phyloP scores from a whole-genome alignment of 2,329 filamentous ascomycete species.

The Pseudocercospora ulei region DNA sequence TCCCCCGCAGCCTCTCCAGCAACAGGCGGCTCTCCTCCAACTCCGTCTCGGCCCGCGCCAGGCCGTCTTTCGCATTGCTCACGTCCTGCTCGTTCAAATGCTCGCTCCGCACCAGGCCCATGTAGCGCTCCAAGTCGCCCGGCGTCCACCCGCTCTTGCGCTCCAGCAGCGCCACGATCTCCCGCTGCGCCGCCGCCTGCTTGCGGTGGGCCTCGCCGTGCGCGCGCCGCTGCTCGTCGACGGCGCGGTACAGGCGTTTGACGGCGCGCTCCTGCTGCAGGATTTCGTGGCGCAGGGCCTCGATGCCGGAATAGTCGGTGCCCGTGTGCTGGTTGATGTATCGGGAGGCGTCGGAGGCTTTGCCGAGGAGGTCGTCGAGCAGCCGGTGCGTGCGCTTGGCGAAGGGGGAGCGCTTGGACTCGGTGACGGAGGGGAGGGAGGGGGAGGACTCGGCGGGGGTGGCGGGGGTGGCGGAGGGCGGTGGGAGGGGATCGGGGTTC shows the following conservation, averaged over 20 bases:
- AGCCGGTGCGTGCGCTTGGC: slow-evolving; percentile 56
- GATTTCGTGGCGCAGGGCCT: slow-evolving; percentile 72
- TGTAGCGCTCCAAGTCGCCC: slow-evolving; percentile 85
- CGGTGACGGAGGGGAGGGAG: slow-evolving; percentile 47
- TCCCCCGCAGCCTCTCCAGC: slow-evolving; percentile 72
- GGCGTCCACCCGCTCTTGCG: slow-evolving; percentile 89
- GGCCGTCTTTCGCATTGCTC: slow-evolving; percentile 56
- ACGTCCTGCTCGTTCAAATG: slow-evolving; percentile 88
- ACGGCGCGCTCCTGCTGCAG: slow-evolving; percentile 52
- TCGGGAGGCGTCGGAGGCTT: slow-evolving; percentile 74
- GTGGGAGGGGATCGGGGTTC: not conserved
- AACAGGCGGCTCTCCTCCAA: slow-evolving; percentile 67
- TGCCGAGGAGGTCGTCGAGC: slow-evolving; percentile 83
- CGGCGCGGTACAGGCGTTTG: slow-evolving; percentile 51
- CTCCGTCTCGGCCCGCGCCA: slow-evolving; percentile 66
- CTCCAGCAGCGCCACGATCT: slow-evolving; percentile 87
- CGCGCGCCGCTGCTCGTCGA: slow-evolving; percentile 60
- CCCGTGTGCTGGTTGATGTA: slow-evolving; percentile 90
- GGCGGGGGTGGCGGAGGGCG: not conserved
- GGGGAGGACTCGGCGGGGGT: slow-evolving; percentile 17
- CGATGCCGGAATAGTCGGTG: slow-evolving; percentile 74
- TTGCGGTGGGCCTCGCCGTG: slow-evolving; percentile 78
- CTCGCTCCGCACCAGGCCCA: slow-evolving; percentile 78
- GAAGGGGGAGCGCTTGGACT: slow-evolving; percentile 47
- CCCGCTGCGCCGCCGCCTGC: slow-evolving; percentile 81